phyloP scores from a whole-genome alignment of 257 asterid genomes.

The Echites panduratus region DNA sequence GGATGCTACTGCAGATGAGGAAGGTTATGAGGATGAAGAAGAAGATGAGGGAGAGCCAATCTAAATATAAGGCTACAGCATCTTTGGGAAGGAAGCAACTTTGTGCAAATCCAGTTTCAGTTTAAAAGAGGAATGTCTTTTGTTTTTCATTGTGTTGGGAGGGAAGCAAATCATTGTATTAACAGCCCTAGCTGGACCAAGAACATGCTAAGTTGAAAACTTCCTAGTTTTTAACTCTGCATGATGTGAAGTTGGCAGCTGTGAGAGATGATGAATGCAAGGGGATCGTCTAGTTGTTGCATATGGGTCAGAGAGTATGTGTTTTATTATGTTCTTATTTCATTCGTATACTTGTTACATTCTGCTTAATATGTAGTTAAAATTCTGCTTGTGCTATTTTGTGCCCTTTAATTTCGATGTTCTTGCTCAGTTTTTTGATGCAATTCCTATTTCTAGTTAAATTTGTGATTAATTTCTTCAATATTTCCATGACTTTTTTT shows the following conservation, averaged over 20 bases:
- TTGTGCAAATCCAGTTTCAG: neutral
- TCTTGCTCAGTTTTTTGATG: neutral
- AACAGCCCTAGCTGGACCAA: neutral
- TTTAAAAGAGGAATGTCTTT: neutral
- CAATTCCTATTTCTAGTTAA: neutral
- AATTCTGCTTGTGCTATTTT: neutral
- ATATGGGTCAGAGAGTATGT: slow-evolving; percentile 1
- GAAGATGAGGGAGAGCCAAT: slow-evolving; percentile 40
- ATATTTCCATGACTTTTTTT: too few relatives aligned
- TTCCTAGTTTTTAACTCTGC: slow-evolving; percentile 9
- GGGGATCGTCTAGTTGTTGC: neutral
- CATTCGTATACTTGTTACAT: neutral
- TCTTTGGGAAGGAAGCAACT: neutral
- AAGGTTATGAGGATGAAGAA: slow-evolving; percentile 62
- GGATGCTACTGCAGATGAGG: slow-evolving; percentile 91
- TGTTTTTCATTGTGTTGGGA: neutral
- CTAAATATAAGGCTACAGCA: neutral
- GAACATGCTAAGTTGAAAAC: neutral
- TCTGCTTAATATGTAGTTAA: neutral
- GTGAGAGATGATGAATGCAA: neutral
- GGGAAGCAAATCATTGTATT: too few relatives aligned
- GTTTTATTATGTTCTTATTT: slow-evolving; percentile 3
- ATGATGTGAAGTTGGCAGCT: neutral
- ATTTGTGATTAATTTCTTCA: neutral
- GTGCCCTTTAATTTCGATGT: neutral